A percentile compares a stretch with the other conserved stretches of the same genome.
phyloP scores from a whole-genome alignment of 768 basidiomycete genomes.

The Cantharellus anzutake region DNA sequence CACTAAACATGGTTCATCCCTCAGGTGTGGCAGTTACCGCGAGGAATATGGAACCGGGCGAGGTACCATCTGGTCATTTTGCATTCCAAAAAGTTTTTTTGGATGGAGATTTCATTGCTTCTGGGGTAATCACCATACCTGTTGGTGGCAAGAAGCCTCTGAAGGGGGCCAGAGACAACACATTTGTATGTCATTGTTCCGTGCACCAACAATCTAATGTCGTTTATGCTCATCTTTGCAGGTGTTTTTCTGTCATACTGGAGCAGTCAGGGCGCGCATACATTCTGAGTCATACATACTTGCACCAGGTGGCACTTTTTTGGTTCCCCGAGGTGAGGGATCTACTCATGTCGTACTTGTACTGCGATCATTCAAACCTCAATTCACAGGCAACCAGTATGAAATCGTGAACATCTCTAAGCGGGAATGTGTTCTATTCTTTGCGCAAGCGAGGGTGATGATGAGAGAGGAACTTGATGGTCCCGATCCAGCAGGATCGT shows the following conservation, averaged over 20 bases:
- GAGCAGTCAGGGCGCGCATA: constrained; percentile 71
- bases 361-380: background rate
- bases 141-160: constrained; percentile 62
- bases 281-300: constrained; percentile 65
- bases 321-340: constrained; percentile 66
- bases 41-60: constrained; percentile 40
- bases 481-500: background rate
- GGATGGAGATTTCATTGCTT: constrained; percentile 80
- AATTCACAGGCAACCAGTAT: constrained; percentile 60
- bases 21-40: constrained; percentile 66
- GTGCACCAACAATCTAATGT: background rate
- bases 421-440: constrained; percentile 70
- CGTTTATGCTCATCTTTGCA: constrained; percentile 13
- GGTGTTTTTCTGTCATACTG: constrained; percentile 71
- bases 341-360: background rate
- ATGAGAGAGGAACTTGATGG: constrained; percentile 6
- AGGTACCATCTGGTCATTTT: constrained; percentile 49
- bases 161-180: constrained; percentile 85
- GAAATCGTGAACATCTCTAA: constrained; percentile 73
- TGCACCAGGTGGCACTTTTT: constrained; percentile 66
- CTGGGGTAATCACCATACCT: constrained; percentile 72
- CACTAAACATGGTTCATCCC: background rate
- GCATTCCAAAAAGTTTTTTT: constrained; percentile 82
- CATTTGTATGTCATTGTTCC: constrained; percentile 40
- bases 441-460: constrained; percentile 64